Evolutionary conservation across 306 rosid genomes (phyloP).

Genomic region (Inga oerstediana): DNA sequence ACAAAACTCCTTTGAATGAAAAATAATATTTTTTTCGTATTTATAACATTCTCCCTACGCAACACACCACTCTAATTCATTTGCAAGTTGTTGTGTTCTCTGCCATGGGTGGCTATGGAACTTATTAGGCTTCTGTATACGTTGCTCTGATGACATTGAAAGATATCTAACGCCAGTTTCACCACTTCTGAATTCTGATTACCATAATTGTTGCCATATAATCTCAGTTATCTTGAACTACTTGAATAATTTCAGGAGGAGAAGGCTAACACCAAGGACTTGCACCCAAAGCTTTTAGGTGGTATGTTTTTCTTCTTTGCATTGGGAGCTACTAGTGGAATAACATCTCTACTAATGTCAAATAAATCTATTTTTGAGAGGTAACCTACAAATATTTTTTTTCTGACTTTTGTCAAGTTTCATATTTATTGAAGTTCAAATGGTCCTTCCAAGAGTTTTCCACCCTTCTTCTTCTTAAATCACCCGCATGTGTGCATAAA

Average conservation of each 20-base stretch:
- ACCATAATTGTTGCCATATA: not conserved
- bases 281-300: slow-evolving; percentile 91
- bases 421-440: not conserved
- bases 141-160: slow-evolving; percentile 73
- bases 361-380: slow-evolving; percentile 87
- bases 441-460: not conserved
- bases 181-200: not conserved
- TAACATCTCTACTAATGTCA: slow-evolving; percentile 80
- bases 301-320: slow-evolving; percentile 98
- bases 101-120: slow-evolving; percentile 98
- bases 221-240: not conserved
- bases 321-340: slow-evolving; percentile 92
- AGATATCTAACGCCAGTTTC: not conserved
- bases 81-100: slow-evolving; percentile 88
- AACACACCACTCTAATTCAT: not conserved
- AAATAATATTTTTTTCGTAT: too few species aligned
- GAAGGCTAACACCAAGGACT: slow-evolving; percentile 88
- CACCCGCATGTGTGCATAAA: not conserved
- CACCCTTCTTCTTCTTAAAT: too few species aligned
- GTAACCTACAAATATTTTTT: slow-evolving; percentile 30
- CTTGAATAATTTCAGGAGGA: slow-evolving; percentile 59
- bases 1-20: too few species aligned
- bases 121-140: slow-evolving; percentile 87
- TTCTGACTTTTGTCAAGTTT: not conserved
- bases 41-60: too few species aligned